A percentile compares a stretch with the other conserved stretches of the same genome.
Evolutionary conservation across 805 yeast genomes (phyloP).

Genomic region (Wickerhamomyces rabaulensis): DNA sequence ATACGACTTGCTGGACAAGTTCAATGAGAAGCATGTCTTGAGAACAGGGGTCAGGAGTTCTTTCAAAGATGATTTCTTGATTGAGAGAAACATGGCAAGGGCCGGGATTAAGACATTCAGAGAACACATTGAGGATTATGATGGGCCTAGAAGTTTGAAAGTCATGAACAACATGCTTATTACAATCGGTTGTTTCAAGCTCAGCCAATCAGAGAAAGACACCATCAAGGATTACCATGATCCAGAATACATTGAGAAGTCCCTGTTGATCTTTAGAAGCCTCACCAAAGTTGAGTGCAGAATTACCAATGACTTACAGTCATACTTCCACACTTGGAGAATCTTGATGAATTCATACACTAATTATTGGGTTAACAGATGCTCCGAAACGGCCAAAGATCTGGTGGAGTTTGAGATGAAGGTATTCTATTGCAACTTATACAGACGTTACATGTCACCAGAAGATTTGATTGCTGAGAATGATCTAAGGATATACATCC

Average conservation of each 20-base stretch:
- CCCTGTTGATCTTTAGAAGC: background rate
- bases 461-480: slow-evolving; percentile 1
- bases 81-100: slow-evolving; percentile 4
- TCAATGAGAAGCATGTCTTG: background rate
- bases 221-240: background rate
- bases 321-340: slow-evolving; percentile 4
- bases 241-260: background rate
- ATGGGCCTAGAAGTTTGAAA: background rate
- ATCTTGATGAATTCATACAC: slow-evolving; percentile 3
- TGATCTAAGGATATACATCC: slow-evolving; percentile 1
- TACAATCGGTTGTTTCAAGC: background rate
- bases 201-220: background rate
- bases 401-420: slow-evolving; percentile 3
- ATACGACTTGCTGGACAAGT: background rate
- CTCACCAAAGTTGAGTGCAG: background rate
- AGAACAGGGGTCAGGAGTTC: background rate
- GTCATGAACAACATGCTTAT: background rate
- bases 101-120: slow-evolving; percentile 2
- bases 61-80: background rate
- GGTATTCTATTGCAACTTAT: slow-evolving; percentile 2
- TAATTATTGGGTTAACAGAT: background rate
- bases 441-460: background rate
- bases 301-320: background rate
- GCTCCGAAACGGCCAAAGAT: background rate
- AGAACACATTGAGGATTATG: background rate